Evolutionary conservation across 129 eudicot species (phyloP).

Genomic region (Dittrichia graveolens): DNA sequence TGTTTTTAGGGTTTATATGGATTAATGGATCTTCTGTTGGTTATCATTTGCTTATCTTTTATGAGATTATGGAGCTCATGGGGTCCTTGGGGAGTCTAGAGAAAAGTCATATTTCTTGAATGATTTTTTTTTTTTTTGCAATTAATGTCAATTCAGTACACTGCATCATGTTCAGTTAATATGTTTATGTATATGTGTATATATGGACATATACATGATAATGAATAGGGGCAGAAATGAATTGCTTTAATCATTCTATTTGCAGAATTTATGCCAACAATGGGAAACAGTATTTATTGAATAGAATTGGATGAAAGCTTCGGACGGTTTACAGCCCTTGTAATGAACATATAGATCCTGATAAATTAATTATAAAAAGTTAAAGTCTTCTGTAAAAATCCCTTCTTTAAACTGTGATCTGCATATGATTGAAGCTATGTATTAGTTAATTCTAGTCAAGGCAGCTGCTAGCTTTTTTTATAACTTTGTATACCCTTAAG

Average conservation of each 20-base stretch:
- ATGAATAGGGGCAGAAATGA: background rate
- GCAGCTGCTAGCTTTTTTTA: background rate
- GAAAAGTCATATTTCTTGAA: background rate
- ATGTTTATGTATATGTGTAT: background rate
- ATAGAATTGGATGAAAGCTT: too few species aligned
- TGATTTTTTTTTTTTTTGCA: background rate
- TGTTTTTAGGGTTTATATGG: conserved; percentile 1
- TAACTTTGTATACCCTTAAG: too few species aligned
- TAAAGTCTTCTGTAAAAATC: background rate
- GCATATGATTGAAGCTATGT: background rate
- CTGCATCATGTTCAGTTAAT: background rate
- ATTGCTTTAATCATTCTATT: background rate
- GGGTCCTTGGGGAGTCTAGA: background rate
- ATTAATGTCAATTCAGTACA: background rate
- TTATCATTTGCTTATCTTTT: background rate
- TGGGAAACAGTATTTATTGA: too few species aligned
- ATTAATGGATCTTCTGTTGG: background rate
- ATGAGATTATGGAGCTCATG: conserved; percentile 15
- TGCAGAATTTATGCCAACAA: background rate
- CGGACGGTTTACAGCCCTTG: too few species aligned
- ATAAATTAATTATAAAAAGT: background rate
- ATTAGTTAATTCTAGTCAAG: background rate
- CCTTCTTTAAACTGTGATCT: background rate
- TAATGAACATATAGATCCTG: background rate
- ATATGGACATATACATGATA: background rate